Evolutionary conservation across 1,284 basidiomycete genomes (phyloP).

Genomic region (Cryptococcus sp.): DNA sequence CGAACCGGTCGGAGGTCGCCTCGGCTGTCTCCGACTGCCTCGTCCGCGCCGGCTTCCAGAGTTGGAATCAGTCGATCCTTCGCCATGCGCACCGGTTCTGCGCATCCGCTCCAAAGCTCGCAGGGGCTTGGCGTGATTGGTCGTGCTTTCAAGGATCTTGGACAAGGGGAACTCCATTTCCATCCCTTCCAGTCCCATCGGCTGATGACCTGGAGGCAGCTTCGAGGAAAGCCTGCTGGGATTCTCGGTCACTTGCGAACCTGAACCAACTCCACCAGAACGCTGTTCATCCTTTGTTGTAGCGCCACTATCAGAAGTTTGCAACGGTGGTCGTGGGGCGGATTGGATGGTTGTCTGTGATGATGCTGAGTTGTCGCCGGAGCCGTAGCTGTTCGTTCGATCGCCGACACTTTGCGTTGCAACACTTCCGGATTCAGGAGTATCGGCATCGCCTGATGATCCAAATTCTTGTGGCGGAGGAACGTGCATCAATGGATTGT

Average conservation of each 20-base stretch:
- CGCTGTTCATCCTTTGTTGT: background rate
- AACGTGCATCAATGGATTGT: conserved; percentile 70
- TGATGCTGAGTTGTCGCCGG: conserved; percentile 8
- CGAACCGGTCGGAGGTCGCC: conserved; percentile 15
- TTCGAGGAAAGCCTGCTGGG: conserved; percentile 7
- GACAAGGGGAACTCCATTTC: conserved; percentile 58
- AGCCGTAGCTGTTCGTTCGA: conserved; percentile 6
- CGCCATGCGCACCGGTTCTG: conserved; percentile 53
- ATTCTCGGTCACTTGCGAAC: too few relatives aligned
- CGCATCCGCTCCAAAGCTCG: conserved; percentile 71
- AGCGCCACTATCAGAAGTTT: background rate
- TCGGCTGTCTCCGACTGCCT: conserved; percentile 8
- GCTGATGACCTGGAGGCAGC: conserved; percentile 8
- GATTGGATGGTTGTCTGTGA: conserved; percentile 24
- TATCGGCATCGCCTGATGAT: conserved; percentile 19
- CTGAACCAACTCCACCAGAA: background rate
- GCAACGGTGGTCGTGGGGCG: conserved; percentile 5
- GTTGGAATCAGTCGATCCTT: conserved; percentile 13
- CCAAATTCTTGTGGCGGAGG: conserved; percentile 10
- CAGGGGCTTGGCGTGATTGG: conserved; percentile 69
- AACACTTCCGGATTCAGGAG: conserved; percentile 37
- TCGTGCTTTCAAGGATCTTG: conserved; percentile 74
- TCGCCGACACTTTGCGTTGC: conserved; percentile 20
- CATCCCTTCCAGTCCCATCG: conserved; percentile 45
- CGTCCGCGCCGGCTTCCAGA: conserved; percentile 14